A percentile compares a stretch with the other conserved stretches of the same genome.
phyloP scores from a whole-genome alignment of 2,329 filamentous ascomycete species.

The Fusarium sp. region DNA sequence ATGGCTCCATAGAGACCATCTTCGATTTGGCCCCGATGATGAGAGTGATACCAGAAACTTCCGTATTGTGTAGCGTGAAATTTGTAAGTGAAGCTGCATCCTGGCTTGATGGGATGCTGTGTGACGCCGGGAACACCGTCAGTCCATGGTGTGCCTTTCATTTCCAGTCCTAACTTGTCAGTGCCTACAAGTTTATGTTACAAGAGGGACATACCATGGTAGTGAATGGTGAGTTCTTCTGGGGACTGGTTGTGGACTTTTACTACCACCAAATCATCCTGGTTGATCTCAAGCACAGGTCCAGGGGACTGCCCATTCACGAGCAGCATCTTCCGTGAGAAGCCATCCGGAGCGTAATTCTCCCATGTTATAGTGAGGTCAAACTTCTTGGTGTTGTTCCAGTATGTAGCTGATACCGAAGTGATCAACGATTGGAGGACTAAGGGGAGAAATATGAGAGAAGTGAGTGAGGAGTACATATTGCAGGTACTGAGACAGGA shows the following conservation, averaged over 20 bases:
- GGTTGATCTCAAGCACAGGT: conserved; percentile 62
- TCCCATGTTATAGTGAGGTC: conserved; percentile 50
- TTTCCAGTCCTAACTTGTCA: conserved; percentile 54
- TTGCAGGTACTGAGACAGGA: background rate
- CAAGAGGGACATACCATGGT: conserved; percentile 51
- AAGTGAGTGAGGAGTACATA: conserved; percentile 8
- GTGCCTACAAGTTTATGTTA: accelerated
- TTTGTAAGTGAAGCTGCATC: conserved; percentile 58
- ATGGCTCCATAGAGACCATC: conserved; percentile 69
- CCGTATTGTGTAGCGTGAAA: conserved; percentile 67
- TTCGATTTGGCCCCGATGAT: conserved; percentile 63
- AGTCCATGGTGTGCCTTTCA: conserved; percentile 64
- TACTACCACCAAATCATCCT: conserved; percentile 60
- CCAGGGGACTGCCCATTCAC: conserved; percentile 71
- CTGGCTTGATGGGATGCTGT: conserved; percentile 61
- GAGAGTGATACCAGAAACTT: conserved; percentile 70
- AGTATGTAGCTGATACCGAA: conserved; percentile 2
- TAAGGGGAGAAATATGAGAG: conserved; percentile 5
- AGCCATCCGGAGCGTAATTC: conserved; percentile 55
- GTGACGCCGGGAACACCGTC: conserved; percentile 68
- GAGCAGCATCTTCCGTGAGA: conserved; percentile 55
- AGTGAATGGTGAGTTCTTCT: conserved; percentile 59
- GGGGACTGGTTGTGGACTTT: conserved; percentile 57
- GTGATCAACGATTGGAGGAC: conserved; percentile 7
- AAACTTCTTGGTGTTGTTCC: conserved; percentile 35